Percentiles rank a stretch among this genome's conserved stretches.
Conservation (phyloP, 2,329 filamentous ascomycete genomes). For the Fusarium sp. region DNA sequence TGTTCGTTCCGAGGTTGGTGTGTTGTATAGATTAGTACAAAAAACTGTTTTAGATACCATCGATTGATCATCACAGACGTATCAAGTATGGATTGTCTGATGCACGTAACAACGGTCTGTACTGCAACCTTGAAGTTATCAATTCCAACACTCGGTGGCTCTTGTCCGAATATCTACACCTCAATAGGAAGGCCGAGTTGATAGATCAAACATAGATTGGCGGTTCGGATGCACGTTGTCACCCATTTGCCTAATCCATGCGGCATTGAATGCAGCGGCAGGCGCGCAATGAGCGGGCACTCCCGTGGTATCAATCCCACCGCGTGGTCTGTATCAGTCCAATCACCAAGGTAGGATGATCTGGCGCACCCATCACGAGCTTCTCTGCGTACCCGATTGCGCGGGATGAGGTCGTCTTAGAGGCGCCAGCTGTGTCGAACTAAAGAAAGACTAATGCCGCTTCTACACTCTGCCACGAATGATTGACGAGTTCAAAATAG, state of each 20-base stretch:
- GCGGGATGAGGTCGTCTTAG: constrained; percentile 1
- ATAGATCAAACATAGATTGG: constrained; percentile 24
- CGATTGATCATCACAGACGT: background rate
- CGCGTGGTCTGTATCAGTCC: constrained; percentile 28
- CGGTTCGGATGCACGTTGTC: constrained; percentile 21
- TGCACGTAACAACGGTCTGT: background rate
- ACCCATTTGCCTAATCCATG: constrained; percentile 28
- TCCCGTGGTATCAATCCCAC: constrained; percentile 38
- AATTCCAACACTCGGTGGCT: constrained; percentile 10
- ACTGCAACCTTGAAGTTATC: constrained; percentile 6
- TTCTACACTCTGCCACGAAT: constrained; percentile 24
- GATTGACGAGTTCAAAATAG: constrained; percentile 10
- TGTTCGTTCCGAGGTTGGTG: background rate
- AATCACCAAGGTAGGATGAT: constrained; percentile 29
- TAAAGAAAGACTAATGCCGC: constrained; percentile 25
- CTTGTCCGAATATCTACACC: constrained; percentile 28
- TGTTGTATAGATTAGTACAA: constrained; percentile 3
- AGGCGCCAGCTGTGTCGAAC: constrained; percentile 14
- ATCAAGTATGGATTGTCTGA: constrained; percentile 12
- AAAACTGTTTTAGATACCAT: background rate
- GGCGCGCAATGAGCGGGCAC: constrained; percentile 41
- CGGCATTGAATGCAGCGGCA: constrained; percentile 37
- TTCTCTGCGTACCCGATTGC: constrained; percentile 15
- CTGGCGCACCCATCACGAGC: constrained; percentile 26
- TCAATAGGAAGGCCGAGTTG: constrained; percentile 30